Percentiles rank a stretch among this genome's conserved stretches.
phyloP scores from a whole-genome alignment of 306 rosid genomes.

The Cajanus cajan region DNA sequence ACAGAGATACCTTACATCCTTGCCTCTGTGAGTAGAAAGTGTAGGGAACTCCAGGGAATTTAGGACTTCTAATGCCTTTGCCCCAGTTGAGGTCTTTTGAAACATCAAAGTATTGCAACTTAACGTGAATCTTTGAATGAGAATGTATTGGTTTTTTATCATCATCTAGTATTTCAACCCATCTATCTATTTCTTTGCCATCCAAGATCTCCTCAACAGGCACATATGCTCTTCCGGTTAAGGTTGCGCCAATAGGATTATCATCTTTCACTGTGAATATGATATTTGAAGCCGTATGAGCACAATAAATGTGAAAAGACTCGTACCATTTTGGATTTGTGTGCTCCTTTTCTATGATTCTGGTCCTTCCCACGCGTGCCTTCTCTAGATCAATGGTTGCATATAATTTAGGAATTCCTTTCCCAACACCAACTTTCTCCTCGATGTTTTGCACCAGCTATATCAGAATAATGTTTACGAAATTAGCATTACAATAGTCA shows the following conservation, averaged over 20 bases:
- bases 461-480: not conserved
- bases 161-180: slow-evolving; percentile 49
- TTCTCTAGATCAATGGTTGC: slow-evolving; percentile 68
- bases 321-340: slow-evolving; percentile 57
- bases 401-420: slow-evolving; percentile 50
- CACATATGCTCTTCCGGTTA: slow-evolving; percentile 67
- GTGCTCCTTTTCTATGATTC: slow-evolving; percentile 48
- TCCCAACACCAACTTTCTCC: slow-evolving; percentile 52
- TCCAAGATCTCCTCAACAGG: slow-evolving; percentile 43
- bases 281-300: slow-evolving; percentile 52
- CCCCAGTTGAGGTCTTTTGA: slow-evolving; percentile 50
- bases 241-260: slow-evolving; percentile 57
- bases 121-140: slow-evolving; percentile 56
- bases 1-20: slow-evolving; percentile 61
- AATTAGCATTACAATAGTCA: slow-evolving; percentile 22
- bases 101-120: slow-evolving; percentile 52
- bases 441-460: slow-evolving; percentile 33
- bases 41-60: slow-evolving; percentile 64
- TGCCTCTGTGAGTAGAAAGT: slow-evolving; percentile 54
- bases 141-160: slow-evolving; percentile 45
- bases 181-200: slow-evolving; percentile 52
- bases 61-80: slow-evolving; percentile 50
- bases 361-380: slow-evolving; percentile 67
- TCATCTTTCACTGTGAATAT: slow-evolving; percentile 65
- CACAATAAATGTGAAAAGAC: slow-evolving; percentile 67